Evolutionary conservation across 2,329 filamentous ascomycete species (phyloP).

Genomic region (Tolypocladium album): DNA sequence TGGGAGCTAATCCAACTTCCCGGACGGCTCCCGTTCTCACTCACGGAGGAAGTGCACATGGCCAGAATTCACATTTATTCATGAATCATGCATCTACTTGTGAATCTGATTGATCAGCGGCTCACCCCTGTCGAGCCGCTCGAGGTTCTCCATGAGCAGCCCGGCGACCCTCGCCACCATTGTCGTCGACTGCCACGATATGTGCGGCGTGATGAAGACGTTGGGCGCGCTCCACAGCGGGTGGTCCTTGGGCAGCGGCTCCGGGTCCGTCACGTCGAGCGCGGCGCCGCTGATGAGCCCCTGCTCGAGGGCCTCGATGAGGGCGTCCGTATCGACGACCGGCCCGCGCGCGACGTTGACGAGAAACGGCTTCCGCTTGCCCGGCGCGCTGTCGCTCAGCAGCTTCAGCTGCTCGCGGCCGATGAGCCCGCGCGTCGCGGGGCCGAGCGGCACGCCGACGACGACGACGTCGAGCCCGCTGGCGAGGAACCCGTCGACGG

Average conservation of each 20-base stretch:
- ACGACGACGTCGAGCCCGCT: constrained; percentile 33
- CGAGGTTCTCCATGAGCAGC: constrained; percentile 18
- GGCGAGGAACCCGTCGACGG: constrained; percentile 29
- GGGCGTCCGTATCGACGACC: constrained; percentile 31
- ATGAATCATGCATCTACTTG: neutral
- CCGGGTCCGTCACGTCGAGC: constrained; percentile 62
- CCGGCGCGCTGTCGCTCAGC: constrained; percentile 8
- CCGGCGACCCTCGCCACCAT: constrained; percentile 14
- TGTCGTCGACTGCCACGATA: constrained; percentile 20
- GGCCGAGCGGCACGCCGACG: constrained; percentile 29
- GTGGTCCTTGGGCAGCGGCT: constrained; percentile 54
- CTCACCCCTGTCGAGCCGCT: constrained; percentile 13
- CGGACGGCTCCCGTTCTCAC: neutral
- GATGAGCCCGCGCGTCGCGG: constrained; percentile 27
- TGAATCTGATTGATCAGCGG: constrained; percentile 11
- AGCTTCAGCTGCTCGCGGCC: constrained; percentile 31
- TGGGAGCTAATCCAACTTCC: neutral
- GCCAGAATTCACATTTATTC: no score
- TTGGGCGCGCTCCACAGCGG: constrained; percentile 56
- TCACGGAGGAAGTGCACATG: neutral
- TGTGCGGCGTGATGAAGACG: constrained; percentile 41
- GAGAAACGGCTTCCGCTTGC: constrained; percentile 33
- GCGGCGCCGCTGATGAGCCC: constrained; percentile 44
- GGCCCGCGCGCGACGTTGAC: constrained; percentile 53
- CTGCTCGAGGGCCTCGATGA: constrained; percentile 43